Conservation (phyloP, 2,329 filamentous ascomycete species). For the Arthroderma sp. region DNA sequence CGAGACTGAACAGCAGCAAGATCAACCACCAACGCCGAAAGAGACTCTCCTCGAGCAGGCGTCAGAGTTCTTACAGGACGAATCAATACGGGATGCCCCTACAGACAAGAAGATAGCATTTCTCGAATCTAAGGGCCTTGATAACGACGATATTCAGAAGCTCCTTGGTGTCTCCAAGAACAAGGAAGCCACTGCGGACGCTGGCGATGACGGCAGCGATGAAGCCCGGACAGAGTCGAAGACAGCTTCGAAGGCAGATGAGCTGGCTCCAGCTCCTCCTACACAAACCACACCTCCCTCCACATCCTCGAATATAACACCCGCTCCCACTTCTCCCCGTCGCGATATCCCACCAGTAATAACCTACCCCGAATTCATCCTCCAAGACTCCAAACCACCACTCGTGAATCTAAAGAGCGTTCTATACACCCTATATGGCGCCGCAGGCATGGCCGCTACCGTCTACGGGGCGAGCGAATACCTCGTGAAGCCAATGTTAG, state of each 20-base stretch:
- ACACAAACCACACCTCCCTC: not conserved
- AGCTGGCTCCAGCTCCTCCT: not conserved
- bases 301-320: conserved; percentile 1
- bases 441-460: conserved; percentile 41
- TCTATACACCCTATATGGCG: conserved; percentile 43
- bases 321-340: conserved; percentile 6
- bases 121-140: conserved; percentile 62
- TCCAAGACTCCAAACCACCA: conserved; percentile 45
- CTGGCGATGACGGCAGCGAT: not conserved
- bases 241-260: not conserved
- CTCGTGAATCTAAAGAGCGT: conserved; percentile 46
- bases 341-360: conserved; percentile 44
- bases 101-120: conserved; percentile 64
- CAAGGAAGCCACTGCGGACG: conserved; percentile 15
- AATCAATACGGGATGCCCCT: conserved; percentile 54
- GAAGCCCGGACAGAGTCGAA: not conserved
- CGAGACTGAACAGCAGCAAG: conserved; percentile 1
- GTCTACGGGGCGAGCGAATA: conserved; percentile 48
- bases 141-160: conserved; percentile 51
- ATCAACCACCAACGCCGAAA: conserved; percentile 6
- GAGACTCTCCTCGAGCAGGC: conserved; percentile 51
- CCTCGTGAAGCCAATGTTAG: conserved; percentile 46
- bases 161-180: conserved; percentile 41
- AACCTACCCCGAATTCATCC: conserved; percentile 53
- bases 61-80: conserved; percentile 60